Percentiles rank a stretch among this genome's conserved stretches.
These are phyloP conservation scores for Saraca asoca DNA, from an alignment of 331 rosid genomes.

Conservation along the genomic window DNA sequence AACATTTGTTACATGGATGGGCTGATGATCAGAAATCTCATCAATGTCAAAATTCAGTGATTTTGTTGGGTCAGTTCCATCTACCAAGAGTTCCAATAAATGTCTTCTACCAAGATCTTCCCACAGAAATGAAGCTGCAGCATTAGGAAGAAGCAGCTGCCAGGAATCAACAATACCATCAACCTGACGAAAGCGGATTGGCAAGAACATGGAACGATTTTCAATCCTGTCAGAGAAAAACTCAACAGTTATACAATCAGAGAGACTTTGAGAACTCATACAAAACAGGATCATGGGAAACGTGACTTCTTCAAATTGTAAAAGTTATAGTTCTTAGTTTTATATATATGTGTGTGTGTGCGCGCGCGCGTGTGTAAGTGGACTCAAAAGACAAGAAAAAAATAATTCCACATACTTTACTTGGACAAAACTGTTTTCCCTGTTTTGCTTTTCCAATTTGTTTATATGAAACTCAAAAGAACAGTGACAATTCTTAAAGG, in stretches of 20 bases:
- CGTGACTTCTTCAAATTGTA: constrained; percentile 19
- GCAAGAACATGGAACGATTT: constrained; percentile 85
- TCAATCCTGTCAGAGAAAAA: constrained; percentile 68
- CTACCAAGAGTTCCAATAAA: constrained; percentile 71
- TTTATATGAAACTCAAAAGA: not conserved
- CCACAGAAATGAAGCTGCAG: constrained; percentile 88
- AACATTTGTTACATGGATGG: constrained; percentile 56
- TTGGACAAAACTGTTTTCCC: constrained; percentile 10
- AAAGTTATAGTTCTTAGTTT: constrained; percentile 8
- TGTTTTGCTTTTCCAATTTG: constrained; percentile 17
- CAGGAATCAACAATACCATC: constrained; percentile 80
- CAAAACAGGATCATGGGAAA: constrained; percentile 22
- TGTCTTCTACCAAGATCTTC: constrained; percentile 96
- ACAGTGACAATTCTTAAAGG: constrained; percentile 2
- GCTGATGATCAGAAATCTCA: constrained; percentile 80
- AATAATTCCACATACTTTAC: constrained; percentile 9
- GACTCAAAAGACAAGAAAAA: constrained; percentile 15
- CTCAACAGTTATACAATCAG: constrained; percentile 19
- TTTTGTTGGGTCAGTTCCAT: constrained; percentile 70
- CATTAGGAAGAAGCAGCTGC: constrained; percentile 78
- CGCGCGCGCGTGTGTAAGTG: not conserved
- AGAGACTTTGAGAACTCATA: not conserved
- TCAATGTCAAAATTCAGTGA: constrained; percentile 78
- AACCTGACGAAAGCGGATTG: constrained; percentile 81
- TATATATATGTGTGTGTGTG: not conserved